Evolutionary conservation across 352 stramenopile species (phyloP).

Genomic region (Nothophytophthora sp.): DNA sequence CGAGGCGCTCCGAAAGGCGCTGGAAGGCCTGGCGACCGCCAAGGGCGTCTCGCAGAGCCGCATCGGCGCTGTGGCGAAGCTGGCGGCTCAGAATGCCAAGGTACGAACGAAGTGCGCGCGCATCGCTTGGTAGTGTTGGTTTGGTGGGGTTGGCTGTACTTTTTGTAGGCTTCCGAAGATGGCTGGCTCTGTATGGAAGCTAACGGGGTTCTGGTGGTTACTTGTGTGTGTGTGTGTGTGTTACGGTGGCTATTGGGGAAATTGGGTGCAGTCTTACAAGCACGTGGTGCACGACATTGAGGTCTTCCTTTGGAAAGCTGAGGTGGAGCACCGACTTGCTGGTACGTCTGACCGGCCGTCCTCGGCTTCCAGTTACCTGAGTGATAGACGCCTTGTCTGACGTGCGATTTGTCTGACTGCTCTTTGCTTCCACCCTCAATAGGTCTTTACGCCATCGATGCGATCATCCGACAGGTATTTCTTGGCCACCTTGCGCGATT

Average conservation of each 20-base stretch:
- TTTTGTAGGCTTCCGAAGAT: too few relatives aligned
- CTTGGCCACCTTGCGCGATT: not conserved
- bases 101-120: slow-evolving; percentile 20
- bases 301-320: slow-evolving; percentile 81
- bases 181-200: not conserved
- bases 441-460: slow-evolving; percentile 84
- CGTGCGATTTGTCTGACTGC: slow-evolving; percentile 1
- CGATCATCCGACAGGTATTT: slow-evolving; percentile 74
- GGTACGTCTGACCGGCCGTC: slow-evolving; percentile 27
- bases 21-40: slow-evolving; percentile 64
- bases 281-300: slow-evolving; percentile 87
- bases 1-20: slow-evolving; percentile 63
- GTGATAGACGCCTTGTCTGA: not conserved
- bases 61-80: slow-evolving; percentile 67
- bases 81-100: slow-evolving; percentile 76
- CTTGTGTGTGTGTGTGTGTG: slow-evolving; percentile 10
- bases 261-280: slow-evolving; percentile 86
- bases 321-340: slow-evolving; percentile 80
- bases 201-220: slow-evolving; percentile 11
- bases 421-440: slow-evolving; percentile 3
- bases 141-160: too few relatives aligned
- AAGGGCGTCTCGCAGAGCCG: slow-evolving; percentile 84
- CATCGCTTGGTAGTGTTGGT: not conserved
- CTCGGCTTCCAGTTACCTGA: slow-evolving; percentile 4
- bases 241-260: too few relatives aligned